These are phyloP conservation scores for Allium cepa DNA, from an alignment of 106 monocot genomes.

Conservation along the genomic window DNA sequence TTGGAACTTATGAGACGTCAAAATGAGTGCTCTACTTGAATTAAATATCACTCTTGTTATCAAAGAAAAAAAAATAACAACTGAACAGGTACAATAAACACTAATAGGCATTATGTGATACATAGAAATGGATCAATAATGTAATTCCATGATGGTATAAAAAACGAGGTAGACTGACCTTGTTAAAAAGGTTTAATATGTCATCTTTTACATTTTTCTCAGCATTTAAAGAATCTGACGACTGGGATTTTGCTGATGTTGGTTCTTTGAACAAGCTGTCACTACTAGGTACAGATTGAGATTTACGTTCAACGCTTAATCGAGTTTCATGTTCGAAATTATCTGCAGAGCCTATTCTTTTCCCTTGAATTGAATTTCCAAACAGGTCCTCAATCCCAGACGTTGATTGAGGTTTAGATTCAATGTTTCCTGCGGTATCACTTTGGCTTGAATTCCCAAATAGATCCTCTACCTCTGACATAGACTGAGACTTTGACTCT, in stretches of 20 bases:
- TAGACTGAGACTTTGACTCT: constrained; percentile 19
- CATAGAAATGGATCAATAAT: background rate
- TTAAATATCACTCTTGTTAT: no score
- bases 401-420: no score
- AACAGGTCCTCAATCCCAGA: constrained; percentile 5
- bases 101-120: no score
- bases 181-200: constrained; percentile 95
- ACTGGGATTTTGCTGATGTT: constrained; percentile 26
- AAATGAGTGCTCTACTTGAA: background rate
- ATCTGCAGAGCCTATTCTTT: constrained; percentile 12
- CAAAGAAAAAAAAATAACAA: background rate
- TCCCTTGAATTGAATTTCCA: background rate
- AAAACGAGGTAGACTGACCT: constrained; percentile 30
- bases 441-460: no score
- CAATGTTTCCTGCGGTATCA: no score
- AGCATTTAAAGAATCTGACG: constrained; percentile 8
- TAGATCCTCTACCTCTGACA: background rate
- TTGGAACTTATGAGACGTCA: background rate
- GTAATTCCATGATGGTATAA: background rate
- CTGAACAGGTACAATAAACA: no score
- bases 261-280: constrained; percentile 73
- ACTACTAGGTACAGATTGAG: constrained; percentile 8
- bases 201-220: constrained; percentile 58
- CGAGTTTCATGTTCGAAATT: constrained; percentile 6
- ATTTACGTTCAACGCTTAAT: constrained; percentile 27